Conservation (phyloP, 2,329 filamentous ascomycete genomes). For the Colletotrichum phormii region DNA sequence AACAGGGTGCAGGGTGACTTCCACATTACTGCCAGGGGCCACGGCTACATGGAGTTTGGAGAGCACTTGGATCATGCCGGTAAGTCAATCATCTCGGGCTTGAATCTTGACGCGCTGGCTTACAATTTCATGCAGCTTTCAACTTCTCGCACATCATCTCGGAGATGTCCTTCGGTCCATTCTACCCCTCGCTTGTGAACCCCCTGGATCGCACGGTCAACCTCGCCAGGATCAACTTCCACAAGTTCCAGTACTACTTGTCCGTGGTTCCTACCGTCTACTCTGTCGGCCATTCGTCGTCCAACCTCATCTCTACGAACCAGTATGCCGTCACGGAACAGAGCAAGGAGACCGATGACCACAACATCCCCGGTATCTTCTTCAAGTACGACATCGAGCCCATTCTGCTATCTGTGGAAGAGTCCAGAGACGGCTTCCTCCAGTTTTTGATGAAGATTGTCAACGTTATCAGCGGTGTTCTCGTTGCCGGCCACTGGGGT, state of each 20-base stretch:
- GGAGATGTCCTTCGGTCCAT: slow-evolving; percentile 96
- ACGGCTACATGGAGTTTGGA: slow-evolving; percentile 89
- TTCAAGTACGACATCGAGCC: slow-evolving; percentile 99
- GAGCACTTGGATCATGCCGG: slow-evolving; percentile 84
- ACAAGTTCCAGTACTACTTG: slow-evolving; percentile 98
- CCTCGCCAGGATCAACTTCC: slow-evolving; percentile 79
- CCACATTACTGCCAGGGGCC: slow-evolving; percentile 93
- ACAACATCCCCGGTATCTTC: slow-evolving; percentile 86
- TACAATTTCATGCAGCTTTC: slow-evolving; percentile 70
- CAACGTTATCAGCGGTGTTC: slow-evolving; percentile 89
- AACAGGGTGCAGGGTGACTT: slow-evolving; percentile 99
- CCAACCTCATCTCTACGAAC: slow-evolving; percentile 85
- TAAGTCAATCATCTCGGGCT: slow-evolving; percentile 58
- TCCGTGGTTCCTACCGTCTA: slow-evolving; percentile 96
- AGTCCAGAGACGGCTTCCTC: slow-evolving; percentile 81
- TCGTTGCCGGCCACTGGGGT: slow-evolving; percentile 94
- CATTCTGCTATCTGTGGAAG: slow-evolving; percentile 86
- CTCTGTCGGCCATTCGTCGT: slow-evolving; percentile 65
- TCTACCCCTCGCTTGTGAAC: slow-evolving; percentile 93
- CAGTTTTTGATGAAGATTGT: slow-evolving; percentile 83
- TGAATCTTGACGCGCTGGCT: background rate
- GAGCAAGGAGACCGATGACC: slow-evolving; percentile 76
- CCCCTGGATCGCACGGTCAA: slow-evolving; percentile 93
- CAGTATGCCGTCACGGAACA: slow-evolving; percentile 98
- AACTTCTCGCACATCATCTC: slow-evolving; percentile 98